A percentile compares a stretch with the other conserved stretches of the same genome.
These are phyloP conservation scores for Penicillium bialowiezense DNA, from an alignment of 495 filamentous ascomycete genomes.

Conservation along the genomic window DNA sequence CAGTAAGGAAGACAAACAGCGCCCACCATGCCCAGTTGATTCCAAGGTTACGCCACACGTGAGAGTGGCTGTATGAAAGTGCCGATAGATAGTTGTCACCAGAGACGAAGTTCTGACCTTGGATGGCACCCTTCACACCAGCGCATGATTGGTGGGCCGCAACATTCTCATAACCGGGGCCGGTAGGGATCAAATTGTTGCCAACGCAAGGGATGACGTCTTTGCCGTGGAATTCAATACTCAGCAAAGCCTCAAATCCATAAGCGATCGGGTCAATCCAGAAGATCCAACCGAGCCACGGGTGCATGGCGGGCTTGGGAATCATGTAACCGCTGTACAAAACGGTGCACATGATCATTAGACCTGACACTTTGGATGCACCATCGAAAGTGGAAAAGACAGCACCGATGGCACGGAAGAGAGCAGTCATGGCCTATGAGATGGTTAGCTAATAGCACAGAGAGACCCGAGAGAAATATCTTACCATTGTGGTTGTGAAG, in stretches of 20 bases:
- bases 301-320: constrained; percentile 62
- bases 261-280: constrained; percentile 74
- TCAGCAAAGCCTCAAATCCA: constrained; percentile 64
- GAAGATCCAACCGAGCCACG: constrained; percentile 76
- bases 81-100: constrained; percentile 49
- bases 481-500: constrained; percentile 36
- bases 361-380: constrained; percentile 54
- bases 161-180: constrained; percentile 29
- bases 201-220: constrained; percentile 44
- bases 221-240: constrained; percentile 62
- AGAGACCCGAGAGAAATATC: too few relatives aligned
- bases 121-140: constrained; percentile 45
- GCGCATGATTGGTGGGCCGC: constrained; percentile 48
- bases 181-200: constrained; percentile 43
- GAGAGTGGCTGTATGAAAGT: constrained; percentile 45
- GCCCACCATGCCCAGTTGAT: constrained; percentile 47
- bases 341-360: constrained; percentile 38
- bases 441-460: neutral
- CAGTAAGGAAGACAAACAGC: constrained; percentile 36
- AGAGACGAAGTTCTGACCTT: constrained; percentile 37
- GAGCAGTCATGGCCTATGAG: constrained; percentile 44
- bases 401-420: constrained; percentile 51
- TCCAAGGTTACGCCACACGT: constrained; percentile 48
- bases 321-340: constrained; percentile 62
- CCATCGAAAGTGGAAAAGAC: constrained; percentile 49